Evolutionary conservation across 345 rosid species (phyloP).

Genomic region (Triadica sebifera): DNA sequence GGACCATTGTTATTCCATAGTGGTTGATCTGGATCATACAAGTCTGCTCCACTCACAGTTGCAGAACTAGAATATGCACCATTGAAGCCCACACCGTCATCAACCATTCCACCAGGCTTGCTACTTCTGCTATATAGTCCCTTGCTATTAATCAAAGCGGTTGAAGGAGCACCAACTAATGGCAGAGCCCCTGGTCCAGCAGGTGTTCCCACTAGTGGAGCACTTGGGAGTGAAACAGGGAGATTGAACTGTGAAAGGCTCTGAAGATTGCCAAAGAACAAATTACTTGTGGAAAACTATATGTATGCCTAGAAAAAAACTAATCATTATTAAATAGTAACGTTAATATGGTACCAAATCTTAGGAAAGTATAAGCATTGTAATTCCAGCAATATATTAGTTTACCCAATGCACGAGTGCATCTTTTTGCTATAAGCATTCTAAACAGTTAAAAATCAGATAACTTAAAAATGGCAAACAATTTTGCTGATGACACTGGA

Average conservation of each 20-base stretch:
- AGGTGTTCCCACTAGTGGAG: slow-evolving; percentile 59
- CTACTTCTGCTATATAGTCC: slow-evolving; percentile 41
- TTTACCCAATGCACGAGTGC: background rate
- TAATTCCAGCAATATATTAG: background rate
- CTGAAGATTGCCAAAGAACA: slow-evolving; percentile 53
- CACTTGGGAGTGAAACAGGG: slow-evolving; percentile 83
- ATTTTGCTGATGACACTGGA: slow-evolving; percentile 4
- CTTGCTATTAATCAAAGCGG: slow-evolving; percentile 44
- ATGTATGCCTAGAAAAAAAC: background rate
- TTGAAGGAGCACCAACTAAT: slow-evolving; percentile 50
- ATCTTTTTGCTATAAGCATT: background rate
- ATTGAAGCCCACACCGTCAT: slow-evolving; percentile 57
- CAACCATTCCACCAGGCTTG: slow-evolving; percentile 55
- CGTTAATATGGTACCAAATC: slow-evolving; percentile 1
- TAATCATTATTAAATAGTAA: background rate
- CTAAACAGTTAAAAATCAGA: background rate
- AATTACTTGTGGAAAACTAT: slow-evolving; percentile 18
- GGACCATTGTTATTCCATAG: slow-evolving; percentile 77
- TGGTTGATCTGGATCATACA: slow-evolving; percentile 99
- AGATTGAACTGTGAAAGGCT: slow-evolving; percentile 97
- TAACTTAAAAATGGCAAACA: background rate
- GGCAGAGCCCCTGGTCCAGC: slow-evolving; percentile 51
- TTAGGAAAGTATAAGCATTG: background rate
- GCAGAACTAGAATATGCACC: slow-evolving; percentile 48
- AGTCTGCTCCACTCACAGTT: slow-evolving; percentile 59